Conservation (phyloP, 2,329 filamentous ascomycete species). For the Verticillium albo-atrum region DNA sequence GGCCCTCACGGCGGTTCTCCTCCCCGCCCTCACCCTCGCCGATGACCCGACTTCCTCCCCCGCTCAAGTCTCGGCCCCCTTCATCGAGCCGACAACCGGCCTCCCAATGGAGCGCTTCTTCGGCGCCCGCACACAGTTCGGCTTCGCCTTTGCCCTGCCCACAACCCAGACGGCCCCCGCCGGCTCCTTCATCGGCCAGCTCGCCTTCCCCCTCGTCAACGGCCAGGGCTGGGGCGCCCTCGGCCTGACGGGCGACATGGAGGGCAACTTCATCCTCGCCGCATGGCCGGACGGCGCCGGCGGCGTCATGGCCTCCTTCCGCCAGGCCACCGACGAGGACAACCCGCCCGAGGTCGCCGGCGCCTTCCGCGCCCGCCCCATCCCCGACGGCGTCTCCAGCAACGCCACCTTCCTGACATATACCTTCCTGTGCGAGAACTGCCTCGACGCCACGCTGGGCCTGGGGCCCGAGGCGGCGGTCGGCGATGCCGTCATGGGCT, state of each 20-base stretch:
- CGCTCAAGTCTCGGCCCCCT: constrained; percentile 14
- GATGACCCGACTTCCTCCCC: constrained; percentile 9
- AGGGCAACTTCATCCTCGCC: constrained; percentile 37
- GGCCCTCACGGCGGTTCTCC: neutral
- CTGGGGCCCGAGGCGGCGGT: constrained; percentile 18
- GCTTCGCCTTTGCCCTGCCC: constrained; percentile 38
- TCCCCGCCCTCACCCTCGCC: neutral
- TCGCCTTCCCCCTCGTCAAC: constrained; percentile 33
- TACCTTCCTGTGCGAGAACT: constrained; percentile 40
- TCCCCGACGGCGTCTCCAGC: constrained; percentile 35
- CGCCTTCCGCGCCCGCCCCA: constrained; percentile 32
- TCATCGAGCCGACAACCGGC: constrained; percentile 25
- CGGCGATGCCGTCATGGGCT: constrained; percentile 27
- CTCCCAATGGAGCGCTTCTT: constrained; percentile 33
- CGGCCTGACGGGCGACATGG: constrained; percentile 38
- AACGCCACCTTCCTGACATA: constrained; percentile 38
- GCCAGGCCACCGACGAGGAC: constrained; percentile 36
- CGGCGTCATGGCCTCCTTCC: constrained; percentile 35
- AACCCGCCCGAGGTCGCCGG: constrained; percentile 38
- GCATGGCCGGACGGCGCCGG: constrained; percentile 36
- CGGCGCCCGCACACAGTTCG: constrained; percentile 31
- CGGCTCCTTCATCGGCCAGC: constrained; percentile 41
- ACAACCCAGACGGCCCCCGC: constrained; percentile 23
- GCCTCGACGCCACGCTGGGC: constrained; percentile 22
- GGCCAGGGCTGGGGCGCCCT: constrained; percentile 41